Conservation (phyloP, 1,139 yeast genomes). For the Yamadazyma triangularis region DNA sequence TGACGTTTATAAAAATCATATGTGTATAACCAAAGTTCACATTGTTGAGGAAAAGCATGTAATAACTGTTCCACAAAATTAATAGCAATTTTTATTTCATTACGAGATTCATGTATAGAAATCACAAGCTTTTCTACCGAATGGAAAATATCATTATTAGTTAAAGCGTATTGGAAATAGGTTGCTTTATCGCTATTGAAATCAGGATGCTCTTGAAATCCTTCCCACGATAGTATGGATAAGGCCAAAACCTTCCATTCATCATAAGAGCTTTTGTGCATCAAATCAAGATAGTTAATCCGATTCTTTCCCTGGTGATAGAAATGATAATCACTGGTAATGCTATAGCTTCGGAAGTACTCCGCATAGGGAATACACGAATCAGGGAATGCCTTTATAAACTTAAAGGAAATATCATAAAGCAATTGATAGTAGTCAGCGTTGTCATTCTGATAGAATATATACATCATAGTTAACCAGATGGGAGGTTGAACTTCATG, state of each 20-base stretch:
- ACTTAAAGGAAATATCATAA: slow-evolving; percentile 8
- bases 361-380: slow-evolving; percentile 28
- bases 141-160: slow-evolving; percentile 32
- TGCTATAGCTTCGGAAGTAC: slow-evolving; percentile 18
- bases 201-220: slow-evolving; percentile 5
- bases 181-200: slow-evolving; percentile 10
- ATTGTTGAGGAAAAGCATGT: slow-evolving; percentile 23
- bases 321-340: slow-evolving; percentile 8
- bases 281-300: slow-evolving; percentile 14
- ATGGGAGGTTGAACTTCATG: slow-evolving; percentile 11
- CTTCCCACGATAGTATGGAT: slow-evolving; percentile 21
- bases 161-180: slow-evolving; percentile 20
- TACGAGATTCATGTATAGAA: slow-evolving; percentile 22
- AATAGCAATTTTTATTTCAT: slow-evolving; percentile 23
- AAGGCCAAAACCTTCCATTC: slow-evolving; percentile 36
- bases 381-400: slow-evolving; percentile 10
- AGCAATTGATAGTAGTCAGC: slow-evolving; percentile 1
- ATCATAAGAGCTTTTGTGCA: slow-evolving; percentile 18
- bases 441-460: slow-evolving; percentile 14
- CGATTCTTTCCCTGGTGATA: slow-evolving; percentile 6
- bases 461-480: slow-evolving; percentile 27
- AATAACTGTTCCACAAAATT: slow-evolving; percentile 23
- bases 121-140: slow-evolving; percentile 39
- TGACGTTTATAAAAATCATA: slow-evolving; percentile 33
- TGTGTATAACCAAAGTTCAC: slow-evolving; percentile 48